Evolutionary conservation across 495 filamentous ascomycete species (phyloP).

Genomic region (Aspergillus nanangensis): DNA sequence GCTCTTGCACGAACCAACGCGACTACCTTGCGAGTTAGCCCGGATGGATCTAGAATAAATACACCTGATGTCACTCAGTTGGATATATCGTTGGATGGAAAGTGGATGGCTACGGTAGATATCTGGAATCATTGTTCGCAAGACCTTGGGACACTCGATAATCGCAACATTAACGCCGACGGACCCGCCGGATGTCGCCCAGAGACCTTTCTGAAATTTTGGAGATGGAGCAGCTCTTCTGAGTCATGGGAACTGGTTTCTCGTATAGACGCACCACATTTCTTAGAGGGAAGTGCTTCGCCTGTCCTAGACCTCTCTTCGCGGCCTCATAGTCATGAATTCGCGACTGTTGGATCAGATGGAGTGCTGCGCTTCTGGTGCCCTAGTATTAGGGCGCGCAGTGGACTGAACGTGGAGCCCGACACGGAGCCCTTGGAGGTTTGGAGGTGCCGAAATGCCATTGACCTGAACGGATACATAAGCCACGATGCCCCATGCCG

Average conservation of each 20-base stretch:
- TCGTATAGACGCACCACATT: conserved; percentile 79
- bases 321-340: conserved; percentile 60
- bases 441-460: conserved; percentile 65
- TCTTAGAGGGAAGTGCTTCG: conserved; percentile 42
- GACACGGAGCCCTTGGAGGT: conserved; percentile 51
- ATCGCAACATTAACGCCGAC: conserved; percentile 28
- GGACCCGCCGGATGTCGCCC: conserved; percentile 43
- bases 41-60: conserved; percentile 59
- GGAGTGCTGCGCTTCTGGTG: conserved; percentile 73
- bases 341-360: conserved; percentile 83
- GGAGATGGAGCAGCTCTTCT: conserved; percentile 65
- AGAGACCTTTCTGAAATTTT: conserved; percentile 87
- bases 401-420: conserved; percentile 55
- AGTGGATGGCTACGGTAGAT: conserved; percentile 90
- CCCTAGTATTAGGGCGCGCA: conserved; percentile 56
- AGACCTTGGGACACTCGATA: conserved; percentile 53
- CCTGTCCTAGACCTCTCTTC: conserved; percentile 66
- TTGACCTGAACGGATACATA: conserved; percentile 44
- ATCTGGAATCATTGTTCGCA: conserved; percentile 72
- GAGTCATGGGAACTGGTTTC: conserved; percentile 69
- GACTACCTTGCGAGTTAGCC: conserved; percentile 70
- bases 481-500: conserved; percentile 32
- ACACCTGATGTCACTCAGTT: conserved; percentile 74
- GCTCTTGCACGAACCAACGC: conserved; percentile 83
- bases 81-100: conserved; percentile 68